These are phyloP conservation scores for Trifolium dubium DNA, from an alignment of 306 rosid species.

Conservation along the genomic window DNA sequence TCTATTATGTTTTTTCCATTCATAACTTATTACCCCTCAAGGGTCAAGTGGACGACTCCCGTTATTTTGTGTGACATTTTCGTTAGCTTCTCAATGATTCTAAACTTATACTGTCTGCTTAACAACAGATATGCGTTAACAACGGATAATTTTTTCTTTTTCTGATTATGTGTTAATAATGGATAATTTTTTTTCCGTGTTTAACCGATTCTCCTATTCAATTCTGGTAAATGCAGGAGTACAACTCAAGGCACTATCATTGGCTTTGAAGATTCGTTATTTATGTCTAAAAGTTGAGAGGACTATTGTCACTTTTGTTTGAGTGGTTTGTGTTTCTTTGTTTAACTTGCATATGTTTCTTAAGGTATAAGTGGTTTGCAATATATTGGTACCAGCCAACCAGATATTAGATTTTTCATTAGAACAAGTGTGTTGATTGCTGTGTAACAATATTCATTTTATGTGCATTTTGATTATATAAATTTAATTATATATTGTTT, in stretches of 20 bases:
- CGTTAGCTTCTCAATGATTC: background rate
- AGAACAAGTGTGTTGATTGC: slow-evolving; percentile 25
- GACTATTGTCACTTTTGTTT: slow-evolving; percentile 22
- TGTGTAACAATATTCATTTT: background rate
- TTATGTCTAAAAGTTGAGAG: slow-evolving; percentile 29
- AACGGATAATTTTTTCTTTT: too few species aligned
- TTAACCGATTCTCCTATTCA: background rate
- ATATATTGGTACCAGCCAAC: slow-evolving; percentile 5
- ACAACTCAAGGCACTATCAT: background rate
- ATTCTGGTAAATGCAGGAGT: slow-evolving; percentile 49
- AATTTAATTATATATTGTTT: too few species aligned
- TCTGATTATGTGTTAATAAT: background rate
- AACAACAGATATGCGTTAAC: too few species aligned
- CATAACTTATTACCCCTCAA: background rate
- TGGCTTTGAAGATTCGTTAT: slow-evolving; percentile 35
- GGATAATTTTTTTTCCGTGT: background rate
- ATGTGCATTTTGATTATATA: too few species aligned
- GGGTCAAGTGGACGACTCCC: background rate
- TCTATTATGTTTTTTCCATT: background rate
- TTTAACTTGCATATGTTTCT: background rate
- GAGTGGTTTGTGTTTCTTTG: slow-evolving; percentile 35
- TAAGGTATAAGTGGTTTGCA: slow-evolving; percentile 32
- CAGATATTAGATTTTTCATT: background rate
- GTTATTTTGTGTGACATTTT: background rate
- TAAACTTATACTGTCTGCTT: background rate